Evolutionary conservation across 1,139 yeast species (phyloP).

Genomic region (Suhomyces terraborum): DNA sequence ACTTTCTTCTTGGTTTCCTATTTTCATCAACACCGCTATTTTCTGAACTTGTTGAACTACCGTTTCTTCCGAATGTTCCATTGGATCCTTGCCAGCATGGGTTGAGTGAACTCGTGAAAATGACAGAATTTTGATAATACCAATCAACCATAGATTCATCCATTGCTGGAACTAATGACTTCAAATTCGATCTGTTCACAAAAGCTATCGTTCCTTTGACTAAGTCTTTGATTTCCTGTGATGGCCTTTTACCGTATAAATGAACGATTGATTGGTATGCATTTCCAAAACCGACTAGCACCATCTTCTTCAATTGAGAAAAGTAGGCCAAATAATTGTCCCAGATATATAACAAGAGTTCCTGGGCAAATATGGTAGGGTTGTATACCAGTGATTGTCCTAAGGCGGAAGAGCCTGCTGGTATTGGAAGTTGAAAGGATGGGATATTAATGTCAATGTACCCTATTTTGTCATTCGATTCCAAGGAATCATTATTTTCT

Average conservation of each 20-base stretch:
- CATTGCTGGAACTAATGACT: conserved; percentile 79
- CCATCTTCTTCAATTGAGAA: conserved; percentile 62
- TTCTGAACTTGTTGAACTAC: conserved; percentile 15
- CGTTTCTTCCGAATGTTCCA: conserved; percentile 21
- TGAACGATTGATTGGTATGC: conserved; percentile 87
- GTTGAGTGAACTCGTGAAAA: conserved; percentile 75
- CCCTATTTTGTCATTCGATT: conserved; percentile 59
- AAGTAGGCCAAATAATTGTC: conserved; percentile 85
- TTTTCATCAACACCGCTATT: conserved; percentile 42
- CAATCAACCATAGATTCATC: conserved; percentile 90
- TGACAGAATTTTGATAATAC: conserved; percentile 84
- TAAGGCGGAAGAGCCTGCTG: conserved; percentile 18
- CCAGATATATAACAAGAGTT: conserved; percentile 78
- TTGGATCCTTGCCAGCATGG: conserved; percentile 69
- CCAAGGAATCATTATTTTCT: conserved; percentile 45
- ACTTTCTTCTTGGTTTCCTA: conserved; percentile 83
- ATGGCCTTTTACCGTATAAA: conserved; percentile 76
- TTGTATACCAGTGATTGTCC: conserved; percentile 44
- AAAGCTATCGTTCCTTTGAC: conserved; percentile 77
- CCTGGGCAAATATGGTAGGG: conserved; percentile 72
- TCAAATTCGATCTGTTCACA: conserved; percentile 63
- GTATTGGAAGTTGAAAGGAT: conserved; percentile 37
- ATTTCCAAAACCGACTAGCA: conserved; percentile 88
- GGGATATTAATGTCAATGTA: conserved; percentile 85
- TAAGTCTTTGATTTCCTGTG: conserved; percentile 54